A percentile compares a stretch with the other conserved stretches of the same genome.
These are phyloP conservation scores for Bolboschoenoplectus hybrid DNA, from an alignment of 202 grass and related monocot species.

Conservation along the genomic window DNA sequence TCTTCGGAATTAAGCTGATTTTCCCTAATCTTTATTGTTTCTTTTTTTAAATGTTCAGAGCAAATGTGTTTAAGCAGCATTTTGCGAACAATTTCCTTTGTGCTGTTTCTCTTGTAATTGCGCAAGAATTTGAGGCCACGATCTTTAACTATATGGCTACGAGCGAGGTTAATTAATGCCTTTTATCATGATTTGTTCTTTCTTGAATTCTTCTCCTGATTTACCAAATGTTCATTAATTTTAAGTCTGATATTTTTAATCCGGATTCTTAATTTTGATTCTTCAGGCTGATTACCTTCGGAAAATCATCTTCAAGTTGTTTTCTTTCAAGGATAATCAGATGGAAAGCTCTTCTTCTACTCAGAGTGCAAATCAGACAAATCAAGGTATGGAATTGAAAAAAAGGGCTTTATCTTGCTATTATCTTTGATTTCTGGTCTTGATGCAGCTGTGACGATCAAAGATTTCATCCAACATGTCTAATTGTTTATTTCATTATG, in stretches of 20 bases:
- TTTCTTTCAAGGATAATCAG: background rate
- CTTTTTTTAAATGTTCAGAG: background rate
- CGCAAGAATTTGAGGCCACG: background rate
- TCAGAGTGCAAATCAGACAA: background rate
- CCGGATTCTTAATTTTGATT: background rate
- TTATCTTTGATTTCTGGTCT: background rate
- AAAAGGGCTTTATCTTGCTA: background rate
- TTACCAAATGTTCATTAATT: background rate
- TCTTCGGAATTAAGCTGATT: background rate
- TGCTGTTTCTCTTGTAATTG: background rate
- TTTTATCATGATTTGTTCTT: background rate
- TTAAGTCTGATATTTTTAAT: background rate
- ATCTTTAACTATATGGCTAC: background rate
- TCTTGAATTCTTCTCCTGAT: background rate
- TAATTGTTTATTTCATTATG: slow-evolving; percentile 20
- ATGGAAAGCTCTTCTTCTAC: background rate
- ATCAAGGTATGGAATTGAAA: background rate
- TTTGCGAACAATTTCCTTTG: background rate
- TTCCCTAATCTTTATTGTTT: background rate
- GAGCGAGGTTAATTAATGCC: background rate
- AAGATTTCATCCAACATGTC: background rate
- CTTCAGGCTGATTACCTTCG: slow-evolving; percentile 13
- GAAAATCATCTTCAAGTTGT: background rate
- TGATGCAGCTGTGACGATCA: background rate
- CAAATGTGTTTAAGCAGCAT: background rate